A percentile compares a stretch with the other conserved stretches of the same genome.
phyloP scores from a whole-genome alignment of 257 asterid species.

The Galeopsis tetrahit region DNA sequence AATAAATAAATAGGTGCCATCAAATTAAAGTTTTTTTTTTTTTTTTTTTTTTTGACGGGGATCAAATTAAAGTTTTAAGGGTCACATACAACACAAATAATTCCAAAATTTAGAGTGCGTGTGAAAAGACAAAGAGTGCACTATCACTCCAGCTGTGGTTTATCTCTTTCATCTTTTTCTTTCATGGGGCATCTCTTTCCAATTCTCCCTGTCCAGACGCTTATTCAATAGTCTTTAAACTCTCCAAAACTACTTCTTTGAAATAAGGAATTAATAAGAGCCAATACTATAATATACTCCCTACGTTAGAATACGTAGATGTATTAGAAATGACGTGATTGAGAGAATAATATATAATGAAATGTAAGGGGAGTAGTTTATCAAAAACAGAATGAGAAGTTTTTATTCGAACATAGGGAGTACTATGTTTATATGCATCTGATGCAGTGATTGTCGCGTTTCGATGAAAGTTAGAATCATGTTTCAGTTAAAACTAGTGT shows the following conservation, averaged over 20 bases:
- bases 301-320: too few relatives aligned
- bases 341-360: too few relatives aligned
- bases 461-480: too few relatives aligned
- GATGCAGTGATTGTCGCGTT: too few relatives aligned
- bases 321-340: too few relatives aligned
- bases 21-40: background rate
- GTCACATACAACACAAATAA: conserved; percentile 17
- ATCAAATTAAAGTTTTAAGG: background rate
- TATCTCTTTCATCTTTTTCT: background rate
- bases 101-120: conserved; percentile 11
- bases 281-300: too few relatives aligned
- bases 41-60: too few relatives aligned
- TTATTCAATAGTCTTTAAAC: background rate
- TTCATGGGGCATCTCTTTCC: conserved; percentile 9
- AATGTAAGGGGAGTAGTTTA: too few relatives aligned
- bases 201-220: conserved; percentile 28
- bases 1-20: background rate
- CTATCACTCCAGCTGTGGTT: conserved; percentile 42
- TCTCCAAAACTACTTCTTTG: background rate
- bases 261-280: background rate
- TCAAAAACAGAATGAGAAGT: too few relatives aligned
- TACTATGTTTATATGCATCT: too few relatives aligned
- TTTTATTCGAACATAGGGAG: too few relatives aligned
- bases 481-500: too few relatives aligned
- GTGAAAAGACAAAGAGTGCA: conserved; percentile 27